Conservation (phyloP, 306 rosid species). For the Purshia tridentata region DNA sequence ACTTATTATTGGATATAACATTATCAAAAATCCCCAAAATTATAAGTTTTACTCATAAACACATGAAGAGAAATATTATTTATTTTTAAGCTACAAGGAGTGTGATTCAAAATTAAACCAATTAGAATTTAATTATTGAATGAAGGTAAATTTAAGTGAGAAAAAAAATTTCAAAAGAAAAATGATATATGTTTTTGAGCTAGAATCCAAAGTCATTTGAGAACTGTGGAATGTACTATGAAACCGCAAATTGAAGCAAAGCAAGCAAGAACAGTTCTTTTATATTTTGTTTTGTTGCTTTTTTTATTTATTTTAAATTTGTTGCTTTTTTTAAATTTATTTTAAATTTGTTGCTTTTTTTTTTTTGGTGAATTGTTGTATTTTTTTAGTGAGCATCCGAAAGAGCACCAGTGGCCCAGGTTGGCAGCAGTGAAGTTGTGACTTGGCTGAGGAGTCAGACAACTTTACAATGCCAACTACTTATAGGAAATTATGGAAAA, state of each 20-base stretch:
- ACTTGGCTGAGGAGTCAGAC: constrained; percentile 38
- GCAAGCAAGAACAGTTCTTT: background rate
- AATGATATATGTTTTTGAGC: constrained; percentile 23
- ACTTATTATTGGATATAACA: too few species aligned
- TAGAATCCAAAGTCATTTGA: constrained; percentile 40
- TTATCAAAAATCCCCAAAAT: too few species aligned
- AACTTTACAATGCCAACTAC: constrained; percentile 16
- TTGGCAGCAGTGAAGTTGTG: constrained; percentile 41
- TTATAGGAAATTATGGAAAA: constrained; percentile 7
- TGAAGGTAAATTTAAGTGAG: too few species aligned
- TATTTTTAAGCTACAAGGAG: too few species aligned
- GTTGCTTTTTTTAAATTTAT: background rate
- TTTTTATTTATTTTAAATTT: background rate
- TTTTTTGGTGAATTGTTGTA: background rate
- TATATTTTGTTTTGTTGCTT: background rate
- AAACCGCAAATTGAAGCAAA: constrained; percentile 2
- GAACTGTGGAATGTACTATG: background rate
- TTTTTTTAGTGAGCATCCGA: constrained; percentile 2
- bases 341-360: background rate
- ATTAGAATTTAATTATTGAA: too few species aligned
- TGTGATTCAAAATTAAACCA: too few species aligned
- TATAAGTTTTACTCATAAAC: too few species aligned
- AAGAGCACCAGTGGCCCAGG: constrained; percentile 36
- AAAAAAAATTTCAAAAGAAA: background rate
- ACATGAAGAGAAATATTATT: too few species aligned